Conservation (phyloP, 31 red algal genomes). For the Pterothamnion heteromorphum region DNA sequence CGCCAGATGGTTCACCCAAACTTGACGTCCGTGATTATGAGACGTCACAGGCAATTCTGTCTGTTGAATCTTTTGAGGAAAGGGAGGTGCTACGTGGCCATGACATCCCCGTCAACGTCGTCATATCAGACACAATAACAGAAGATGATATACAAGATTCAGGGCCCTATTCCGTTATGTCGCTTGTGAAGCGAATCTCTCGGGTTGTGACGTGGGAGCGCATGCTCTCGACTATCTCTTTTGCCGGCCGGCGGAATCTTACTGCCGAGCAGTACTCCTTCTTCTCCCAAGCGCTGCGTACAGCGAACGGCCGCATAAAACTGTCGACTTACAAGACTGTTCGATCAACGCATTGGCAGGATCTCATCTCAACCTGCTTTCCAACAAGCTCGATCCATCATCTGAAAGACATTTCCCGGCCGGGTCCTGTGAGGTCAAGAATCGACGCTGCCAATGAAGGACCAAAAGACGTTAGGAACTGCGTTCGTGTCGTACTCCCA, state of each 20-base stretch:
- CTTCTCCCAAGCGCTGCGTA: neutral
- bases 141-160: neutral
- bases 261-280: neutral
- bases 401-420: neutral
- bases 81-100: neutral
- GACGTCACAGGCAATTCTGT: neutral
- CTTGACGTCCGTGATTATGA: neutral
- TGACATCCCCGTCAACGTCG: neutral
- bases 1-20: neutral
- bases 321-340: neutral
- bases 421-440: neutral
- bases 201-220: neutral
- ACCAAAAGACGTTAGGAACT: neutral
- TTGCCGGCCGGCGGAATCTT: too few relatives aligned
- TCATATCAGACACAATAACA: neutral
- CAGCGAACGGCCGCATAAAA: neutral
- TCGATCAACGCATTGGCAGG: neutral
- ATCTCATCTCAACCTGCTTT: neutral
- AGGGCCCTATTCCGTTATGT: neutral
- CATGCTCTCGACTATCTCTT: neutral
- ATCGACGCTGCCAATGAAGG: neutral
- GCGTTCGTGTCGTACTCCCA: neutral
- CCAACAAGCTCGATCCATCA: neutral
- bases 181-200: neutral
- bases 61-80: neutral